Conservation (phyloP, 2,329 filamentous ascomycete species). For the Lasiodiplodia sp. region DNA sequence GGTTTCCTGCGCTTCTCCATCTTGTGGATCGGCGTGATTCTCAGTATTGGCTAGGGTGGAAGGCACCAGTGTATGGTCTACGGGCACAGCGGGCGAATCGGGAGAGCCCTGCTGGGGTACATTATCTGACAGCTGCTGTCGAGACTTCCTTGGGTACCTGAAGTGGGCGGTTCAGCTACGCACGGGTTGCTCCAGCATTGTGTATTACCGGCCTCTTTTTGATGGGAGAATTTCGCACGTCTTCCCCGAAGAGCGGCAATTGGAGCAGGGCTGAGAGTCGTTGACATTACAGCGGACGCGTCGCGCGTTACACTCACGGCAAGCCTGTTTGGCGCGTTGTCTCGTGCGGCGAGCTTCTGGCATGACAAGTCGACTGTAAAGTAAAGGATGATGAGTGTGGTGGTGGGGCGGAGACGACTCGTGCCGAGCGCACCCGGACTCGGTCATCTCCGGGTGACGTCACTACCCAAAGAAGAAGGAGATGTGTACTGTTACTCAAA, state of each 20-base stretch:
- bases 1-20: neutral
- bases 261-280: constrained; percentile 53
- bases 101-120: neutral
- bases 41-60: neutral
- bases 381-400: neutral
- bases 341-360: neutral
- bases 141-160: constrained; percentile 10
- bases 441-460: neutral
- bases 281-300: constrained; percentile 57
- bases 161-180: constrained; percentile 33
- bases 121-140: neutral
- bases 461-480: neutral
- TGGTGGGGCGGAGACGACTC: neutral
- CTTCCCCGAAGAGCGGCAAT: constrained; percentile 48
- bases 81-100: no score
- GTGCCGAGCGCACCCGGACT: neutral
- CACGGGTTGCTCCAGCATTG: constrained; percentile 34
- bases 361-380: constrained; percentile 13
- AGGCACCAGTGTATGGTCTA: no score
- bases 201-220: constrained; percentile 51
- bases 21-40: neutral
- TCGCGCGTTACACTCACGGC: constrained; percentile 53
- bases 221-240: constrained; percentile 53
- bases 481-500: no score
- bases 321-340: constrained; percentile 52